These are phyloP conservation scores for Cudoniella acicularis DNA, from an alignment of 495 filamentous ascomycete species.

Conservation along the genomic window DNA sequence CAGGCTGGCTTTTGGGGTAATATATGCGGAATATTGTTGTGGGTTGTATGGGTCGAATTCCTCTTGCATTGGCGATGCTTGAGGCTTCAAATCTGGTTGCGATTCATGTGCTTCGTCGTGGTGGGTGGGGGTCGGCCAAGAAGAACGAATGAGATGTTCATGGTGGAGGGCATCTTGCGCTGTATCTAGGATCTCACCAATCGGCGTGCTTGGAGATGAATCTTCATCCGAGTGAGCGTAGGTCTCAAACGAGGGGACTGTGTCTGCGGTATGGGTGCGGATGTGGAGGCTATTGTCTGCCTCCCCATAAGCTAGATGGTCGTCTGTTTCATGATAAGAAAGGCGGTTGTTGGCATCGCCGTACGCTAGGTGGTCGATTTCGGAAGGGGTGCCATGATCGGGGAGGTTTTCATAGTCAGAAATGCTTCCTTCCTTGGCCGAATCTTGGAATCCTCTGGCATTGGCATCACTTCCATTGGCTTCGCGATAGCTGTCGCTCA, in stretches of 20 bases:
- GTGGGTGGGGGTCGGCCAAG: neutral
- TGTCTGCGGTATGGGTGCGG: conserved; percentile 15
- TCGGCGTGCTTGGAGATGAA: conserved; percentile 9
- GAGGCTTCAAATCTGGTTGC: conserved; percentile 3
- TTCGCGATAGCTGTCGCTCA: neutral
- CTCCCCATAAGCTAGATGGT: neutral
- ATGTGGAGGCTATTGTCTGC: neutral
- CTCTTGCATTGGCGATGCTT: conserved; percentile 6
- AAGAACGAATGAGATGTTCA: conserved; percentile 10
- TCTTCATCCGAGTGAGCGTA: conserved; percentile 13
- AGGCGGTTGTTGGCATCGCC: neutral
- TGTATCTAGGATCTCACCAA: neutral
- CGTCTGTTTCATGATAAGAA: neutral
- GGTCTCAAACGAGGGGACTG: conserved; percentile 11
- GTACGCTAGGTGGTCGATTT: neutral
- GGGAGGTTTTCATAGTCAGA: neutral
- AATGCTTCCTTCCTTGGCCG: neutral
- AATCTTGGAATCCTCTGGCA: neutral
- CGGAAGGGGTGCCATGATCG: neutral
- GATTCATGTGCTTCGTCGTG: neutral
- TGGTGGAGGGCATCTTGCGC: conserved; percentile 5
- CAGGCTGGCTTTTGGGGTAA: conserved; percentile 3
- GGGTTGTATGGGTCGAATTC: conserved; percentile 15
- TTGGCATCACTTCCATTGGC: neutral
- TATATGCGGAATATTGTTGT: conserved; percentile 8